These are phyloP conservation scores for Schwanniomyces occidentalis DNA, from an alignment of 805 yeast species.

Conservation along the genomic window DNA sequence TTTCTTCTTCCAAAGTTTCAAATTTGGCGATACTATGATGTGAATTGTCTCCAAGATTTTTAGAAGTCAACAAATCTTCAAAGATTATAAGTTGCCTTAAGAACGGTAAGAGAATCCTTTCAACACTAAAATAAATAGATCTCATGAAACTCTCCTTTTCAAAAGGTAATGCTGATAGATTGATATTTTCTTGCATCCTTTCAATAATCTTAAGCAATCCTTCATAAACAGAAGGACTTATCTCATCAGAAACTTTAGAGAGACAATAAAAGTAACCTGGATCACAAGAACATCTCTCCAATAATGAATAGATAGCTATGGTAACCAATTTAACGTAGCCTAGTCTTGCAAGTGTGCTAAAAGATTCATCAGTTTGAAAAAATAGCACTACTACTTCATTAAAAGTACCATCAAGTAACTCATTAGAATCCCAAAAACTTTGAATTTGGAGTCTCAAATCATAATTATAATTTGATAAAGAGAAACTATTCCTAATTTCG, in stretches of 20 bases:
- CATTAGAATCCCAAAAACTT: slow-evolving; percentile 25
- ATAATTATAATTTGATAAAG: slow-evolving; percentile 10
- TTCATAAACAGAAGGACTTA: background rate
- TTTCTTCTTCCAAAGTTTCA: slow-evolving; percentile 14
- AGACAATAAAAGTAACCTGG: slow-evolving; percentile 4
- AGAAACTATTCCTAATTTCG: slow-evolving; percentile 10
- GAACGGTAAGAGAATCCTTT: slow-evolving; percentile 29
- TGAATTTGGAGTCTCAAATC: slow-evolving; percentile 16
- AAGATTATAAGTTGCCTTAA: slow-evolving; percentile 36
- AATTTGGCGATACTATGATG: slow-evolving; percentile 17
- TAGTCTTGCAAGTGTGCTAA: slow-evolving; percentile 33
- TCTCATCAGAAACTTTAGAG: slow-evolving; percentile 1
- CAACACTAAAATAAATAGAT: slow-evolving; percentile 16
- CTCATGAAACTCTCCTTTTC: slow-evolving; percentile 3
- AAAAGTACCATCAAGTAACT: slow-evolving; percentile 31
- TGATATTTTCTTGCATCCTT: slow-evolving; percentile 4
- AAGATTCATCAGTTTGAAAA: slow-evolving; percentile 48
- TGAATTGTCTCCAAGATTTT: slow-evolving; percentile 24
- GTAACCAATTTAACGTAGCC: slow-evolving; percentile 31
- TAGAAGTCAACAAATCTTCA: slow-evolving; percentile 33
- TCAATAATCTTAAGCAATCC: slow-evolving; percentile 1
- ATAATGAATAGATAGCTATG: slow-evolving; percentile 20
- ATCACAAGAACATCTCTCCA: slow-evolving; percentile 7
- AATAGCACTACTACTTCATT: slow-evolving; percentile 40
- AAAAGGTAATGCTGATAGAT: background rate